Conservation (phyloP, 2,329 filamentous ascomycete genomes). For the Neospermospora avenae region DNA sequence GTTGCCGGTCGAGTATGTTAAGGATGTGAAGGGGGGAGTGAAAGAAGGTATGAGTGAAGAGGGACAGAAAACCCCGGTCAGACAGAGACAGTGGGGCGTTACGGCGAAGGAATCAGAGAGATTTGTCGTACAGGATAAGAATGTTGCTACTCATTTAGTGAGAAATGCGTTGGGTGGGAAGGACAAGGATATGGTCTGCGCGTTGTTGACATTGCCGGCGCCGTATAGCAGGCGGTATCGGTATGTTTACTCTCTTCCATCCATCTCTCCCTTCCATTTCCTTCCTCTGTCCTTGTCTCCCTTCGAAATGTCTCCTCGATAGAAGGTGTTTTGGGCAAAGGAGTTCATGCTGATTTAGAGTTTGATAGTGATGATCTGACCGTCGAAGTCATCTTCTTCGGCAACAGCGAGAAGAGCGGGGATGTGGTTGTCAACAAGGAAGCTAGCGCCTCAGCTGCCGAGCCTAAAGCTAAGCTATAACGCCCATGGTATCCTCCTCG, state of each 20-base stretch:
- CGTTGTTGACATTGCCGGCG: conserved; percentile 83
- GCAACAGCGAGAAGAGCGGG: conserved; percentile 72
- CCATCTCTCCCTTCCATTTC: not conserved
- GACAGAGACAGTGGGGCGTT: conserved; percentile 87
- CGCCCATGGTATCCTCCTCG: not conserved
- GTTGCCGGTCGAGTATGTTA: conserved; percentile 70
- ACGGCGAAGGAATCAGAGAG: conserved; percentile 68
- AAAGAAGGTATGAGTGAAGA: conserved; percentile 45
- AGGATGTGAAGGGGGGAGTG: conserved; percentile 43
- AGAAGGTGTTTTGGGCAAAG: too few species aligned
- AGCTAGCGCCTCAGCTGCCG: conserved; percentile 59
- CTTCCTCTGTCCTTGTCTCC: not conserved
- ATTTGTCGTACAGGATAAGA: conserved; percentile 95
- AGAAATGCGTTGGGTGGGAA: conserved; percentile 92
- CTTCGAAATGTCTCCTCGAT: too few species aligned
- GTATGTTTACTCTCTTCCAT: conserved; percentile 47
- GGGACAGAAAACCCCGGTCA: conserved; percentile 79
- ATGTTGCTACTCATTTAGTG: conserved; percentile 92
- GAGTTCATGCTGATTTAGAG: too few species aligned
- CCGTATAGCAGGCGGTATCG: conserved; percentile 90
- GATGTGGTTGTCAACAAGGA: conserved; percentile 82
- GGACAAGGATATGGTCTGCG: conserved; percentile 90
- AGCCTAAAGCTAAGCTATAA: conserved; percentile 35
- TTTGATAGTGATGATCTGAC: conserved; percentile 90
- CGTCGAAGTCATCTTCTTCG: conserved; percentile 98